These are phyloP conservation scores for Chrysochromulina tobinii DNA, from an alignment of 78 protist species.

Conservation along the genomic window DNA sequence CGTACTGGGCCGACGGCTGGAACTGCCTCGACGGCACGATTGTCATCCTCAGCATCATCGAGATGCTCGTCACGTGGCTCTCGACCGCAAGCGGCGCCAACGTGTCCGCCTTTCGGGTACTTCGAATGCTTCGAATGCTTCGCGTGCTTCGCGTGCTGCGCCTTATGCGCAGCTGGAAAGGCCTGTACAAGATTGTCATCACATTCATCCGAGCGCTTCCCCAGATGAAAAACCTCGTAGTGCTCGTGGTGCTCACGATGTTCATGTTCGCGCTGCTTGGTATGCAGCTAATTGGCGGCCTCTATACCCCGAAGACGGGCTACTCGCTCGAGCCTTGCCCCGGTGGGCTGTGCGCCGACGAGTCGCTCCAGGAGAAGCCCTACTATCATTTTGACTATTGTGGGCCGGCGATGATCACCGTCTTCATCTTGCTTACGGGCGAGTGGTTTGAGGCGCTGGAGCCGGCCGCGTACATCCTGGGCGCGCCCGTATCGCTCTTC, in stretches of 20 bases:
- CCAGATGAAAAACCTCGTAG: background rate
- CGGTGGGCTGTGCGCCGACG: no score
- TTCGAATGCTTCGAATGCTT: background rate
- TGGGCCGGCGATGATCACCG: no score
- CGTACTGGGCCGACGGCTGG: constrained; percentile 19
- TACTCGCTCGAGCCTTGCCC: no score
- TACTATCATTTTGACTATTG: no score
- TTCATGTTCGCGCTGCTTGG: constrained; percentile 31
- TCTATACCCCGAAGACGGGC: no score
- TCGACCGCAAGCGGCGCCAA: background rate
- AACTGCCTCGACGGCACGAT: constrained; percentile 30
- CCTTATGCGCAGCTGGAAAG: background rate
- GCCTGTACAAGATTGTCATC: background rate
- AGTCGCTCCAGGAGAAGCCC: no score
- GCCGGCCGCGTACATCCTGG: no score
- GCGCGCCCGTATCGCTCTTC: no score
- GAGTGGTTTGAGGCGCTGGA: no score
- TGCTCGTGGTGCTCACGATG: background rate
- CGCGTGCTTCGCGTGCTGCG: constrained; percentile 32
- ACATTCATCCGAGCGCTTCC: background rate
- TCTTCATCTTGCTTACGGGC: no score
- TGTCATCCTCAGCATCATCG: background rate
- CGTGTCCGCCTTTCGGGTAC: background rate
- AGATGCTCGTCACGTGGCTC: background rate
- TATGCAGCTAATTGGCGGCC: background rate